phyloP scores from a whole-genome alignment of 129 eudicot genomes.

The Cynara cardunculus region DNA sequence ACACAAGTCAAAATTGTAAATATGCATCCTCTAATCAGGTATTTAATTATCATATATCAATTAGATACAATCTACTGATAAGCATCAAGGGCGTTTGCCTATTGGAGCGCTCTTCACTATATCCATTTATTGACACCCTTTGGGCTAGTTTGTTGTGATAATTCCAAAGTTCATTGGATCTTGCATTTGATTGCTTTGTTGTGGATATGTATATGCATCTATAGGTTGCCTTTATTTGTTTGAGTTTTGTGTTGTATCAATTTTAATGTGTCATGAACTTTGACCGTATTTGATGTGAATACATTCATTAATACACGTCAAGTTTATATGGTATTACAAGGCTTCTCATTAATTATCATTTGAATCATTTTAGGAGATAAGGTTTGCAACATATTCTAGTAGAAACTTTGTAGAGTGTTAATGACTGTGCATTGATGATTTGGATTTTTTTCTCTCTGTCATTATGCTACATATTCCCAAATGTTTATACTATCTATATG shows the following conservation, averaged over 20 bases:
- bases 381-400: background rate
- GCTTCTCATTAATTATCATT: background rate
- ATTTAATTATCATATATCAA: background rate
- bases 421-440: background rate
- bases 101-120: background rate
- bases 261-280: background rate
- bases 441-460: background rate
- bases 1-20: background rate
- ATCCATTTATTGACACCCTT: background rate
- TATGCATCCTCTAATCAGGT: background rate
- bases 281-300: background rate
- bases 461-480: conserved; percentile 3
- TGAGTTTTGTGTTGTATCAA: background rate
- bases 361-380: background rate
- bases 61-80: background rate
- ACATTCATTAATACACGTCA: background rate
- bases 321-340: background rate
- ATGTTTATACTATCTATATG: background rate
- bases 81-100: background rate
- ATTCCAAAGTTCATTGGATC: background rate
- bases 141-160: background rate
- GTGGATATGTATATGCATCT: background rate
- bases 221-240: background rate
- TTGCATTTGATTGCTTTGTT: conserved; percentile 3
- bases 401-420: background rate